phyloP scores from a whole-genome alignment of 2,329 filamentous ascomycete species.

The Exserohilum turcica region DNA sequence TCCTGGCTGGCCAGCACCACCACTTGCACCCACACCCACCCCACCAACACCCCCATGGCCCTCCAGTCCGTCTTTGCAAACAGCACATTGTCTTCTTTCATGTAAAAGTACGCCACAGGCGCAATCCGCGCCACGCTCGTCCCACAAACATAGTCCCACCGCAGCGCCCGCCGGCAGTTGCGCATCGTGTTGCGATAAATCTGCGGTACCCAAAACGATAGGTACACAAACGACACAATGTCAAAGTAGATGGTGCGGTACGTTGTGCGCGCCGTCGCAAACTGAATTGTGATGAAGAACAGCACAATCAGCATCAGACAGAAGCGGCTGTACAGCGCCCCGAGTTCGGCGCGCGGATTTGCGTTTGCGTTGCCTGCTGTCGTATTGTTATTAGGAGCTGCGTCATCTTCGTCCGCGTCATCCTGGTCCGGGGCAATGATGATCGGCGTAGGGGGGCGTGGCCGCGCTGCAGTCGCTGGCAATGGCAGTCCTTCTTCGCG shows the following conservation, averaged over 20 bases:
- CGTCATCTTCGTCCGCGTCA: conserved; percentile 45
- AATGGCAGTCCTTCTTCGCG: conserved; percentile 50
- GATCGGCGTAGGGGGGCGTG: conserved; percentile 57
- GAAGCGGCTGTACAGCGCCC: conserved; percentile 65
- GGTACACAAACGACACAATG: conserved; percentile 71
- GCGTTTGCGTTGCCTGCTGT: conserved; percentile 24
- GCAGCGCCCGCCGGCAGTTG: conserved; percentile 88
- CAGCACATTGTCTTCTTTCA: conserved; percentile 76
- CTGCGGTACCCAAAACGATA: conserved; percentile 92
- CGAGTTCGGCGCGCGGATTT: conserved; percentile 55
- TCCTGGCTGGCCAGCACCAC: conserved; percentile 80
- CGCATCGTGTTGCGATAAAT: conserved; percentile 88
- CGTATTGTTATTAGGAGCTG: conserved; percentile 26
- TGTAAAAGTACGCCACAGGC: conserved; percentile 86
- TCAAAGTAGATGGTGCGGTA: conserved; percentile 63
- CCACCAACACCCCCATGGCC: conserved; percentile 67
- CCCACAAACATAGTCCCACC: conserved; percentile 87
- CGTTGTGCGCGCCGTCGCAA: conserved; percentile 60
- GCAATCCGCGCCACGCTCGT: conserved; percentile 78
- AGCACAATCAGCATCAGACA: conserved; percentile 64
- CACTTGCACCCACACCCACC: conserved; percentile 88
- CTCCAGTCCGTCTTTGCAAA: conserved; percentile 72
- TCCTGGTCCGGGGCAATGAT: conserved; percentile 67
- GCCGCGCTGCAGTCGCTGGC: conserved; percentile 56
- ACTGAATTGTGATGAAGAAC: conserved; percentile 65